A percentile compares a stretch with the other conserved stretches of the same genome.
Conservation (phyloP, 2,329 filamentous ascomycete genomes). For the Nakataea oryzae region DNA sequence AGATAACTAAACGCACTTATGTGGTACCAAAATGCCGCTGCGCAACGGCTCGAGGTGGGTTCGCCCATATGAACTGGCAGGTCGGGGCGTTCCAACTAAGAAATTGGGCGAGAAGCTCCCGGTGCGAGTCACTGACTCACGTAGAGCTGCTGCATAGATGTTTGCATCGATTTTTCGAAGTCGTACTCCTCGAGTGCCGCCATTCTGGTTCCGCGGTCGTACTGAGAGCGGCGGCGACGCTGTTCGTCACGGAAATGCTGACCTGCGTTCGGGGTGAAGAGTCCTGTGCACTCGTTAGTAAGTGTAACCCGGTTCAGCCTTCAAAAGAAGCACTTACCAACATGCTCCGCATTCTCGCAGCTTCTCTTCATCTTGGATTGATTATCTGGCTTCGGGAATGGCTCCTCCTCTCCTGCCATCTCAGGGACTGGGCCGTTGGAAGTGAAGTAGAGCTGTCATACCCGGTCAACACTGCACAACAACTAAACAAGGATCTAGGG, state of each 20-base stretch:
- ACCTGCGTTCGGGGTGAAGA: conserved; percentile 71
- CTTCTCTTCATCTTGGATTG: conserved; percentile 79
- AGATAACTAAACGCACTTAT: background rate
- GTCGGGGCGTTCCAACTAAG: background rate
- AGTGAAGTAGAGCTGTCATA: conserved; percentile 38
- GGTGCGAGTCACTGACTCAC: conserved; percentile 10
- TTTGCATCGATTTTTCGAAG: conserved; percentile 28
- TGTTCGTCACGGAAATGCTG: conserved; percentile 67
- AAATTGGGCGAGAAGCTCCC: background rate
- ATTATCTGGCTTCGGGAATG: conserved; percentile 73
- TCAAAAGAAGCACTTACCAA: conserved; percentile 46
- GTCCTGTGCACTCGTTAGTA: conserved; percentile 31
- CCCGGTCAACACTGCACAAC: background rate
- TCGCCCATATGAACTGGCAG: background rate
- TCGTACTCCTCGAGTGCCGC: conserved; percentile 56
- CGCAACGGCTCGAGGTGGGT: background rate
- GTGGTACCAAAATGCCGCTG: background rate
- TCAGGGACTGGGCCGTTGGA: conserved; percentile 35
- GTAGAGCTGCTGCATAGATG: conserved; percentile 24
- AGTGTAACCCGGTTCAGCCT: background rate
- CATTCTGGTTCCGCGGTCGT: conserved; percentile 68
- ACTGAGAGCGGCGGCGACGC: conserved; percentile 66
- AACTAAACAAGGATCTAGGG: background rate
- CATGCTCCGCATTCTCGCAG: conserved; percentile 75
- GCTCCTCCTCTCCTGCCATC: conserved; percentile 59